Conservation (phyloP, 2,329 filamentous ascomycete genomes). For the Paecilomyces sp. region DNA sequence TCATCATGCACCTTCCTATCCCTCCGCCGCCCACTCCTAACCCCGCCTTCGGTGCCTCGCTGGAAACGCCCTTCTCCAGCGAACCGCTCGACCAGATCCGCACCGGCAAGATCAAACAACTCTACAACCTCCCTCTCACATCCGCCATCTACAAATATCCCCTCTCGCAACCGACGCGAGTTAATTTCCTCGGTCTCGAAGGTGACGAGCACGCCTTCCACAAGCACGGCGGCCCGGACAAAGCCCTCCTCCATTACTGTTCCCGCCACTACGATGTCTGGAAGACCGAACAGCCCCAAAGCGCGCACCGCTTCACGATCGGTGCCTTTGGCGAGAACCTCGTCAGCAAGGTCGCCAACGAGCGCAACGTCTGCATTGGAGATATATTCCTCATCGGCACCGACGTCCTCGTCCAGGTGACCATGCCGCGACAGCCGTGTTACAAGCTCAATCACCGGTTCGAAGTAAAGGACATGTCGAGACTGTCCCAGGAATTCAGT, state of each 20-base stretch:
- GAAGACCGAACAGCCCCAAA: conserved; percentile 46
- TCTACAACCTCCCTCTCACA: neutral
- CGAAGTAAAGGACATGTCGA: conserved; percentile 55
- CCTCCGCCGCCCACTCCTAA: no score
- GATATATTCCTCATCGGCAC: conserved; percentile 49
- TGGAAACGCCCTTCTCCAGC: no score
- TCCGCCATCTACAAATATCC: neutral
- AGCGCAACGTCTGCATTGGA: conserved; percentile 59
- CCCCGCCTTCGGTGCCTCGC: no score
- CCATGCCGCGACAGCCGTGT: conserved; percentile 57
- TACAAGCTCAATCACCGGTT: conserved; percentile 66
- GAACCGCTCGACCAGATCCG: no score
- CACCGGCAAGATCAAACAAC: neutral
- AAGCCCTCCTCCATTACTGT: conserved; percentile 57
- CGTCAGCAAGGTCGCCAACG: conserved; percentile 52
- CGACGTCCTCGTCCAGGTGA: conserved; percentile 51
- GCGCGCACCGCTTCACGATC: conserved; percentile 45
- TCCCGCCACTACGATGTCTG: conserved; percentile 52
- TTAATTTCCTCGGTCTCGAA: conserved; percentile 40
- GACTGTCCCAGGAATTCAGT: conserved; percentile 48
- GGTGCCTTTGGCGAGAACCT: conserved; percentile 62
- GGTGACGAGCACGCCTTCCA: conserved; percentile 56
- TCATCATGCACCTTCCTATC: no score
- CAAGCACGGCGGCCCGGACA: conserved; percentile 57
- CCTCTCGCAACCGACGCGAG: neutral